phyloP scores from a whole-genome alignment of 805 yeast genomes.

The Maudiozyma turicensis region DNA sequence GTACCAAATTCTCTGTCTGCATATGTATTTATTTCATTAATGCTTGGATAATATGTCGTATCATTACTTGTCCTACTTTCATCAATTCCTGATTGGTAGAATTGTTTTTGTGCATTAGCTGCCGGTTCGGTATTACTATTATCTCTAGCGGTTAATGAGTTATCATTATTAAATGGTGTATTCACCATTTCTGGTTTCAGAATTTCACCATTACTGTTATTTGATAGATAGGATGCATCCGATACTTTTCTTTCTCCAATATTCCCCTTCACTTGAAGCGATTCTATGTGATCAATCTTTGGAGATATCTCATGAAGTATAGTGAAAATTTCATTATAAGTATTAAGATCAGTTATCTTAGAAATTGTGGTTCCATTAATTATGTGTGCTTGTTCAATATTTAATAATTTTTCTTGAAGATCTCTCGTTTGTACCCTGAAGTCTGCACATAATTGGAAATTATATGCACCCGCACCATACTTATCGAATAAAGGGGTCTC shows the following conservation, averaged over 20 bases:
- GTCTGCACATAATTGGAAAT: constrained; percentile 45
- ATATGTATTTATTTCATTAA: neutral
- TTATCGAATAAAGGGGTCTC: constrained; percentile 40
- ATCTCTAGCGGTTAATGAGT: neutral
- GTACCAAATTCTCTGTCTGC: neutral
- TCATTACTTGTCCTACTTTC: neutral
- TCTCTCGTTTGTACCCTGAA: constrained; percentile 34
- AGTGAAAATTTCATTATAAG: constrained; percentile 11
- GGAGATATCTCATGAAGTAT: constrained; percentile 24
- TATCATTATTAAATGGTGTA: neutral
- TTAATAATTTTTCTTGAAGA: constrained; percentile 21
- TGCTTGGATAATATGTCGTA: constrained; percentile 1
- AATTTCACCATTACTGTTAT: neutral
- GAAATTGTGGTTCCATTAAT: neutral
- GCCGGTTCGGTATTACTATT: neutral
- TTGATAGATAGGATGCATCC: neutral
- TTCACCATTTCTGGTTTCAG: neutral
- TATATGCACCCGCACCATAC: constrained; percentile 41
- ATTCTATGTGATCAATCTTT: constrained; percentile 6
- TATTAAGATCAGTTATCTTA: neutral
- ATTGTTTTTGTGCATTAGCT: neutral
- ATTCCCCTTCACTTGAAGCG: neutral
- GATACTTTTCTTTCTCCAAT: constrained; percentile 4
- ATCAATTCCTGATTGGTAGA: neutral
- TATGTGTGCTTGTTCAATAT: constrained; percentile 10